A percentile compares a stretch with the other conserved stretches of the same genome.
These are phyloP conservation scores for Syzygium syzygioides DNA, from an alignment of 441 rosid genomes.

Conservation along the genomic window DNA sequence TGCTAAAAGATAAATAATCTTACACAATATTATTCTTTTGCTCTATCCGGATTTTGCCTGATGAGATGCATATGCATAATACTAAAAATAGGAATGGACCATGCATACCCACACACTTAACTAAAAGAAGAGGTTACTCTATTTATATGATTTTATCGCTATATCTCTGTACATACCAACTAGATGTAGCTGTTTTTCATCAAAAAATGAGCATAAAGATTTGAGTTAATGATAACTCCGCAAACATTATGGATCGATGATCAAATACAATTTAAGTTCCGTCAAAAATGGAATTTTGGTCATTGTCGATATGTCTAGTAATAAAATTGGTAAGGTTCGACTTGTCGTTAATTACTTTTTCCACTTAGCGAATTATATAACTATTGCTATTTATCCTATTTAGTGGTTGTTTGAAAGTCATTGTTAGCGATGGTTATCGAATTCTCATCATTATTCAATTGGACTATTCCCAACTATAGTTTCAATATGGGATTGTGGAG, in stretches of 20 bases:
- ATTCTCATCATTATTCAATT: too few species aligned
- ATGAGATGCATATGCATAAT: neutral
- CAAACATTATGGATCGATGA: neutral
- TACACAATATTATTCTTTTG: neutral
- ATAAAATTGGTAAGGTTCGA: neutral
- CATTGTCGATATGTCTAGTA: neutral
- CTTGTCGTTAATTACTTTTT: neutral
- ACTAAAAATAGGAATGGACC: neutral
- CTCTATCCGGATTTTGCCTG: neutral
- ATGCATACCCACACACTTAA: neutral
- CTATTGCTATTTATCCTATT: neutral
- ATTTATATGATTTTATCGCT: neutral
- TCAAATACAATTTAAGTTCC: neutral
- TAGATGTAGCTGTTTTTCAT: neutral
- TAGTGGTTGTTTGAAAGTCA: neutral
- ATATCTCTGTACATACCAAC: neutral
- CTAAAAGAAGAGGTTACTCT: neutral
- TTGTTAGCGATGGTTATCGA: neutral
- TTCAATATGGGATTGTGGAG: too few species aligned
- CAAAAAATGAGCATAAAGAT: neutral
- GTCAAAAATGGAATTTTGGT: neutral
- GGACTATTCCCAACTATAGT: too few species aligned
- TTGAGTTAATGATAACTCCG: neutral
- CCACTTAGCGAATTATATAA: neutral
- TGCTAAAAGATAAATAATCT: neutral